phyloP scores from a whole-genome alignment of 495 filamentous ascomycete species.

The Xylona heveae region DNA sequence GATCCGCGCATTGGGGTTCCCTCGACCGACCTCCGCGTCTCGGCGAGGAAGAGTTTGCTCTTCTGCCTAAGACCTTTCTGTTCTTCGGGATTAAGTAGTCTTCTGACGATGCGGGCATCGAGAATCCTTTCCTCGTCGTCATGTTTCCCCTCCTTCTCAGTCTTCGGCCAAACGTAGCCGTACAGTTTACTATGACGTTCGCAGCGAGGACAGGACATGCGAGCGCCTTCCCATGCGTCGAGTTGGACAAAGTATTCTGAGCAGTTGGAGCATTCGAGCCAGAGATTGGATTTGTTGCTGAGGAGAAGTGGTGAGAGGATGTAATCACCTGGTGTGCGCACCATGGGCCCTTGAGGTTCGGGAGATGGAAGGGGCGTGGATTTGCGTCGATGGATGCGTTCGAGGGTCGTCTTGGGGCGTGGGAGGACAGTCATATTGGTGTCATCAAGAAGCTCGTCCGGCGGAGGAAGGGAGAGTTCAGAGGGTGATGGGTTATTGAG shows the following conservation, averaged over 20 bases:
- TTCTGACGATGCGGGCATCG: slow-evolving; percentile 50
- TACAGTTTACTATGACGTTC: slow-evolving; percentile 92
- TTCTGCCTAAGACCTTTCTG: slow-evolving; percentile 19
- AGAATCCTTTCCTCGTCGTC: slow-evolving; percentile 61
- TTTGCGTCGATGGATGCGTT: no score
- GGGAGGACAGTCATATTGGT: no score
- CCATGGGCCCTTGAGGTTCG: neutral
- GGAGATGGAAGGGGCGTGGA: no score
- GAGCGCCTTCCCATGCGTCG: slow-evolving; percentile 60
- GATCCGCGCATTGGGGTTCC: no score
- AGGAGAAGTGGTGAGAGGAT: slow-evolving; percentile 47
- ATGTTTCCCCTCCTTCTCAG: slow-evolving; percentile 44
- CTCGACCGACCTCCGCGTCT: no score
- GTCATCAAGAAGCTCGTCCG: no score
- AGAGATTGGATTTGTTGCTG: slow-evolving; percentile 49
- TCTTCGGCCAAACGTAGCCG: slow-evolving; percentile 90
- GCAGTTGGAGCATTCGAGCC: slow-evolving; percentile 77
- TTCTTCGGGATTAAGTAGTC: slow-evolving; percentile 44
- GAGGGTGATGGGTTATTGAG: no score
- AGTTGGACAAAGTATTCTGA: slow-evolving; percentile 59
- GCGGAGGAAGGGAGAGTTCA: no score
- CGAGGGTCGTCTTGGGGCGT: no score
- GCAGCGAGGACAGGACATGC: slow-evolving; percentile 69
- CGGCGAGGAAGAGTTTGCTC: no score
- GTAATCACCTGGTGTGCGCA: slow-evolving; percentile 17